Conservation (phyloP, 495 filamentous ascomycete genomes). For the Annulohypoxylon moriforme region DNA sequence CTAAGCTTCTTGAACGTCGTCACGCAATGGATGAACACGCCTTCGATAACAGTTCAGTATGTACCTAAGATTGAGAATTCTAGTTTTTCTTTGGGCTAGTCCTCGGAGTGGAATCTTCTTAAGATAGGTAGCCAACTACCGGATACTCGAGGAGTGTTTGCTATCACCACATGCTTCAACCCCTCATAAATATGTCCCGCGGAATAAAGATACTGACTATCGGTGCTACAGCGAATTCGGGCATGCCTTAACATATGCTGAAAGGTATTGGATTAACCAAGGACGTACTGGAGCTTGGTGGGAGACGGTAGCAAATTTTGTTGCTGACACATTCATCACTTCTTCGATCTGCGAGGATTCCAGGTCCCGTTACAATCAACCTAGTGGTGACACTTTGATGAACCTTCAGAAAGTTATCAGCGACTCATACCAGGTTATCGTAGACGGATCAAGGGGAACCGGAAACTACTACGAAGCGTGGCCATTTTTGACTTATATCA, state of each 20-base stretch:
- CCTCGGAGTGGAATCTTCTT: too few relatives aligned
- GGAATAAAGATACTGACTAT: background rate
- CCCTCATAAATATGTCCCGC: background rate
- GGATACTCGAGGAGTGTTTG: background rate
- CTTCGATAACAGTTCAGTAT: conserved; percentile 53
- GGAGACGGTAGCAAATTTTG: conserved; percentile 60
- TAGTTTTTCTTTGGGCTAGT: too few relatives aligned
- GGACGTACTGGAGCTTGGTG: conserved; percentile 59
- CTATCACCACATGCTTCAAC: background rate
- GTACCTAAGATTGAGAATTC: background rate
- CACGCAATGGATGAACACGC: conserved; percentile 52
- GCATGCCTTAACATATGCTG: conserved; percentile 56
- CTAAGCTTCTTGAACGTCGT: conserved; percentile 57
- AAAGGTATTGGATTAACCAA: conserved; percentile 58
- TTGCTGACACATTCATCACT: conserved; percentile 59
- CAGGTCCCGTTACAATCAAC: conserved; percentile 44
- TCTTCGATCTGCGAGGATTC: conserved; percentile 50
- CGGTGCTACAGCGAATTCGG: conserved; percentile 50
- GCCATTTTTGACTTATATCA: conserved; percentile 57
- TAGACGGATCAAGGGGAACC: conserved; percentile 52
- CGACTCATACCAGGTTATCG: conserved; percentile 57
- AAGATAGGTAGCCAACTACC: too few relatives aligned
- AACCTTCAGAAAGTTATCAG: conserved; percentile 57
- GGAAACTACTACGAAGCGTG: conserved; percentile 55
- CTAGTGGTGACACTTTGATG: conserved; percentile 53